Conservation (phyloP, 2,329 filamentous ascomycete genomes). For the Ceratocystis harringtonii region DNA sequence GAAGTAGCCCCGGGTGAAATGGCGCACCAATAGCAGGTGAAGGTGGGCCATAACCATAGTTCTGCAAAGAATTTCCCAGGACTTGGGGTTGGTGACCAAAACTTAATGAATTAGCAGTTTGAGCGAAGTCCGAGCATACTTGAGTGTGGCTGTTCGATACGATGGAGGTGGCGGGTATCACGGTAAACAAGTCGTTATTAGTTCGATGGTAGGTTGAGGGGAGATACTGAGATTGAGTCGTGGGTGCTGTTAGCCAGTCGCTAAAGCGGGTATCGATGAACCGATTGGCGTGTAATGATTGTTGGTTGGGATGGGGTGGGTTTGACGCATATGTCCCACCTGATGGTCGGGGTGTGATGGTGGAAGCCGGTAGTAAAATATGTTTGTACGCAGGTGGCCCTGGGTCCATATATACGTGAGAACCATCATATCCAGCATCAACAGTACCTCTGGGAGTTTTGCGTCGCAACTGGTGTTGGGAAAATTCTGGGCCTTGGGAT, state of each 20-base stretch:
- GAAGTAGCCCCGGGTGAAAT: slow-evolving; percentile 11
- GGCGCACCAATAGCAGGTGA: slow-evolving; percentile 16
- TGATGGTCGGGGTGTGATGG: background rate
- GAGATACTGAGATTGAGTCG: background rate
- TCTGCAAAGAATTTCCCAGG: background rate
- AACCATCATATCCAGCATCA: slow-evolving; percentile 80
- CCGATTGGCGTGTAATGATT: background rate
- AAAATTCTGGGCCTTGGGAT: background rate
- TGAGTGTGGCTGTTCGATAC: background rate
- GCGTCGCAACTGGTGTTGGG: slow-evolving; percentile 54
- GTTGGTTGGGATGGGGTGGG: background rate
- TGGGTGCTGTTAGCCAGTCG: background rate
- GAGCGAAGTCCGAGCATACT: background rate
- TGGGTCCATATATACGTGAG: slow-evolving; percentile 54
- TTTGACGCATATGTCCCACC: background rate
- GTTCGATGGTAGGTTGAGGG: background rate
- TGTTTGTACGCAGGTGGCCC: slow-evolving; percentile 71
- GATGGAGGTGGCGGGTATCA: background rate
- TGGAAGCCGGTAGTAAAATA: slow-evolving; percentile 52
- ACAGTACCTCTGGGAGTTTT: slow-evolving; percentile 94
- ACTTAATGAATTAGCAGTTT: background rate
- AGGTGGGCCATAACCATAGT: slow-evolving; percentile 16
- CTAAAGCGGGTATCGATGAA: background rate
- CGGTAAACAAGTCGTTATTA: background rate
- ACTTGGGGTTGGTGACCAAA: background rate